phyloP scores from a whole-genome alignment of 257 asterid genomes.

The Solanum dulcamara region DNA sequence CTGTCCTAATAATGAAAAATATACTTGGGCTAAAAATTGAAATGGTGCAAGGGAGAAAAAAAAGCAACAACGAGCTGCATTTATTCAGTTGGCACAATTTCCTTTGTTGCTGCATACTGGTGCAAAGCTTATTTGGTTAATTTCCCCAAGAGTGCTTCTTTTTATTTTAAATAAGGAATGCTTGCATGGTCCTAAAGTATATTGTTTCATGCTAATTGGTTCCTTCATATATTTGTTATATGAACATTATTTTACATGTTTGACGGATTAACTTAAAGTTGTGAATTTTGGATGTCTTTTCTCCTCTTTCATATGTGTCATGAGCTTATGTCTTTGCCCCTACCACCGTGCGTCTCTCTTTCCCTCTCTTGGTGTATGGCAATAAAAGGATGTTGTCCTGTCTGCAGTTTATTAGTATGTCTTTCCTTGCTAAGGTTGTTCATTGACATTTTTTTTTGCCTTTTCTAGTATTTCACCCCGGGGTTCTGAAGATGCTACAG shows the following conservation, averaged over 20 bases:
- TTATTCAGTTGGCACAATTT: neutral
- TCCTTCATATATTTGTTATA: neutral
- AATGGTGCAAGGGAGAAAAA: neutral
- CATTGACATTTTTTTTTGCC: neutral
- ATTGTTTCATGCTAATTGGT: neutral
- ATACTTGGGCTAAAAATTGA: neutral
- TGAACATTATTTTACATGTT: neutral
- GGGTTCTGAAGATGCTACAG: conserved; percentile 40
- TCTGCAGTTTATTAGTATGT: neutral
- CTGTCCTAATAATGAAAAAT: neutral
- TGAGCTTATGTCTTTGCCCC: neutral
- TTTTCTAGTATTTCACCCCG: neutral
- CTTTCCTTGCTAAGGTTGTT: neutral
- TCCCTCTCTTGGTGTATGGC: neutral
- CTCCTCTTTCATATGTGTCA: neutral
- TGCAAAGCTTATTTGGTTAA: neutral
- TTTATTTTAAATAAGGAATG: neutral
- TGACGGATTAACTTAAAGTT: neutral
- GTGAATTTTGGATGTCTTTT: neutral
- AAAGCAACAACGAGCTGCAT: neutral
- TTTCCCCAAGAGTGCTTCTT: neutral
- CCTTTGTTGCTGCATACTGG: neutral
- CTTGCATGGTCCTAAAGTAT: neutral
- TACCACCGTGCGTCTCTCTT: neutral
- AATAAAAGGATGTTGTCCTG: neutral